phyloP scores from a whole-genome alignment of 768 basidiomycete species.

The Amanita rubescens region DNA sequence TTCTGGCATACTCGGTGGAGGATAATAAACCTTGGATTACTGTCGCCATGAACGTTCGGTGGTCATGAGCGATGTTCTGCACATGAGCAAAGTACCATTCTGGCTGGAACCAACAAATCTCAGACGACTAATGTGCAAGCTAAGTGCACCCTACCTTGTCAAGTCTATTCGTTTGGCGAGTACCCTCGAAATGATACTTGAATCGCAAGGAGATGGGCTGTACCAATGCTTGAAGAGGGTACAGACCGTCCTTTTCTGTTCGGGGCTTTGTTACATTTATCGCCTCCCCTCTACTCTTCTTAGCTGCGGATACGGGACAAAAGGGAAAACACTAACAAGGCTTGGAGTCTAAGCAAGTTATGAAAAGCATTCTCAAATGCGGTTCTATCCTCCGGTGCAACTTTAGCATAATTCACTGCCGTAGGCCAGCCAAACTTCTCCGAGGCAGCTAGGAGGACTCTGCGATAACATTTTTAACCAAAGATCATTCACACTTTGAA shows the following conservation, averaged over 20 bases:
- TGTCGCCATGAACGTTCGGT: constrained; percentile 70
- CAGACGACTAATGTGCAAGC: not conserved
- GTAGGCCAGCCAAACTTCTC: constrained; percentile 86
- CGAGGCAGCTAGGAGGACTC: constrained; percentile 53
- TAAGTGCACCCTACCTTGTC: constrained; percentile 62
- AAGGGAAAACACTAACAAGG: constrained; percentile 45
- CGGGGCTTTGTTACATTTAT: constrained; percentile 21
- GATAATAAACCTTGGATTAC: constrained; percentile 66
- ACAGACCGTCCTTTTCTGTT: constrained; percentile 52
- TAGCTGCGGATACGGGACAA: not conserved
- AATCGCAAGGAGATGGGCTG: constrained; percentile 82
- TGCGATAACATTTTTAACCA: constrained; percentile 22
- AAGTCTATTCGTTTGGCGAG: constrained; percentile 78
- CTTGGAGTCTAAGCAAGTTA: constrained; percentile 73
- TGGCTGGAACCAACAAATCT: constrained; percentile 43
- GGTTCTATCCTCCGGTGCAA: constrained; percentile 41
- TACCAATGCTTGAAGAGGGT: constrained; percentile 79
- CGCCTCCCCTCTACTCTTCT: constrained; percentile 40
- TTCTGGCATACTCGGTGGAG: constrained; percentile 48
- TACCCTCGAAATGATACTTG: constrained; percentile 91
- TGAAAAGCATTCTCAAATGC: constrained; percentile 72
- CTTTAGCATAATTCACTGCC: constrained; percentile 54
- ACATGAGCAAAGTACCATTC: constrained; percentile 97
- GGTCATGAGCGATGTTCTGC: constrained; percentile 80
- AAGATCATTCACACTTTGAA: not conserved